Evolutionary conservation across 1,284 basidiomycete genomes (phyloP).

Genomic region (Moniliophthora roreri): DNA sequence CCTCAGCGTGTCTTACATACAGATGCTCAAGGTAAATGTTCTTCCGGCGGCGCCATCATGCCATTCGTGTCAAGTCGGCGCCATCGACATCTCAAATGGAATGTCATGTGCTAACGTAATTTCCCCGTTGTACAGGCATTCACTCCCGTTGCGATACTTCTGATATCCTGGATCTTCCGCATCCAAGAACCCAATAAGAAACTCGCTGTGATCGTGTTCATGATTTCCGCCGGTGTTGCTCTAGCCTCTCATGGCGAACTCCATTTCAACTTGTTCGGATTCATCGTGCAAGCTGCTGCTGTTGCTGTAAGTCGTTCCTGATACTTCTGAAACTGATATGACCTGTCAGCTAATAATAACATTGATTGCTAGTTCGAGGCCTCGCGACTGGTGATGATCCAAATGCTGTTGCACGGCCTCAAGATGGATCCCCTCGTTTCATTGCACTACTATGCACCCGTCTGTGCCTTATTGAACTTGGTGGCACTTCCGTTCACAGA

Average conservation of each 20-base stretch:
- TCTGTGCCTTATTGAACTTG: conserved; percentile 91
- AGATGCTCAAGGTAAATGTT: conserved; percentile 88
- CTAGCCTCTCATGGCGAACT: conserved; percentile 88
- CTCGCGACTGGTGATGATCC: conserved; percentile 93
- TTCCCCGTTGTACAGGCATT: conserved; percentile 67
- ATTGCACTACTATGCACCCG: conserved; percentile 95
- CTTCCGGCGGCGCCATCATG: background rate
- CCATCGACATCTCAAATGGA: background rate
- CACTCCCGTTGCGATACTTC: conserved; percentile 92
- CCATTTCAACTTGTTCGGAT: conserved; percentile 84
- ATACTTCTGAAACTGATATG: background rate
- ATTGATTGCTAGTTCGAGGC: conserved; percentile 67
- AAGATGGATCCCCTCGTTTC: conserved; percentile 98
- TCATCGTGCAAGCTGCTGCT: conserved; percentile 83
- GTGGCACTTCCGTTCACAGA: conserved; percentile 86
- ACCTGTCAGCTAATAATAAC: conserved; percentile 6
- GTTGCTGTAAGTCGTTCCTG: conserved; percentile 56
- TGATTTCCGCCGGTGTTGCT: conserved; percentile 91
- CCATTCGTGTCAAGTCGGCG: too few species aligned
- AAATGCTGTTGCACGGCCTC: conserved; percentile 91
- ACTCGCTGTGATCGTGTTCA: conserved; percentile 81
- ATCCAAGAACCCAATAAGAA: conserved; percentile 87
- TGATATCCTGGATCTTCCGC: conserved; percentile 91
- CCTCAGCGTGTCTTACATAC: conserved; percentile 91
- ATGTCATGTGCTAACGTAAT: background rate